Base-by-base conservation (phyloP, 2,329 filamentous ascomycete species). In the Annulohypoxylon truncatum region DNA sequence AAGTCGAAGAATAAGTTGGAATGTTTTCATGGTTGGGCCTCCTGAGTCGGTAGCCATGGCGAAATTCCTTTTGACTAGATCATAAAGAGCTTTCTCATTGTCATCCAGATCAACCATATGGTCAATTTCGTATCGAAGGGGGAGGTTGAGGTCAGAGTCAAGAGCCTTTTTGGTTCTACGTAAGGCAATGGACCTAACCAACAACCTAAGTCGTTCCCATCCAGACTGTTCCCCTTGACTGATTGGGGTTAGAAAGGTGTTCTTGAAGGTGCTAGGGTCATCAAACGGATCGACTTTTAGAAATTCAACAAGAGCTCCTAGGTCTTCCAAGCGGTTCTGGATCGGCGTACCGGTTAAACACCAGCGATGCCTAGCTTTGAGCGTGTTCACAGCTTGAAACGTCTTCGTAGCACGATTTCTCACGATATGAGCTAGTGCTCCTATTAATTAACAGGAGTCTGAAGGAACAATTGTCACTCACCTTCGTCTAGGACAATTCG, bases 331-430 rank as follows among this genome's bases (percentile, higher is more conserved):
- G 8, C 59, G 54, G 20, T 66, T 66, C 15, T 66, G 64, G 15
- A 66, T 66, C n/a, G 59, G 59, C 13, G 64, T 66, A 4, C 59
- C 64, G 10, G 54, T 63, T 26, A 66, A 48, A 54, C 59, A 63
- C 64, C 64, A 63, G 4, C 59, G 59, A 29, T 60, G 50, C 26
- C 26, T 59, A 15, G 64, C 50, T 47, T 56, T 56, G 12, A 63
- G 54, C 12, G 18, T 52, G 22, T 59, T 52, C 4, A 60, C 64
- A 2, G 59, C 58, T 24, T 56, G 31, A 35, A 63, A 66, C 5
- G 4, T 42, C 35, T 59, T 54, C 2, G 64, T 59, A 15, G 33
- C 6, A 44, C 59, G 58, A 24, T 66, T 66, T 29, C 64, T 66
- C 15, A 66, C 40, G 10, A 59, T 12, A 40, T 66, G 64, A 6